Percentiles rank a stretch among this genome's conserved stretches.
phyloP scores from a whole-genome alignment of 176 grass and related monocot genomes.

The Bothriochloa decipiens region DNA sequence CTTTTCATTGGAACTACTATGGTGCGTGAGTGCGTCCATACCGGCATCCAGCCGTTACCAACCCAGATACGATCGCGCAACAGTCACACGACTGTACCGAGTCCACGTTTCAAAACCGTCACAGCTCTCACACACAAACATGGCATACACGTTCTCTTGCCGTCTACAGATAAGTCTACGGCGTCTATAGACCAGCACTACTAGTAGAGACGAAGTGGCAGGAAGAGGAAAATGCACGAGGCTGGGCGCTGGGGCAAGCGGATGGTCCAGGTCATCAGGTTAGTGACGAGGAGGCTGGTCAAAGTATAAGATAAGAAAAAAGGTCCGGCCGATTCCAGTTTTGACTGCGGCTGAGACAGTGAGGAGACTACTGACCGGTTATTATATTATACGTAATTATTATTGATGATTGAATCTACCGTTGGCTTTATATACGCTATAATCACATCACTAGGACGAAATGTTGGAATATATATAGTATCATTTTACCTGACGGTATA shows the following conservation, averaged over 20 bases:
- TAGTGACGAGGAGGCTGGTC: background rate
- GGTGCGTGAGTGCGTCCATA: background rate
- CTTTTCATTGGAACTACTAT: too few species aligned
- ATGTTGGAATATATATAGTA: background rate
- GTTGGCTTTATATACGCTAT: background rate
- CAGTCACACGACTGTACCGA: background rate
- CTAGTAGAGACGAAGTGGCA: background rate
- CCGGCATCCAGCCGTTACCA: background rate
- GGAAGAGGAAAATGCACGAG: background rate
- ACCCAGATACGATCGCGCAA: background rate
- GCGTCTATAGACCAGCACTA: background rate
- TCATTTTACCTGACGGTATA: background rate
- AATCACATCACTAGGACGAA: background rate
- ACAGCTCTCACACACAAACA: background rate
- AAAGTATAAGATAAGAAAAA: background rate
- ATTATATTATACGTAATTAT: background rate
- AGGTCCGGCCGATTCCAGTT: background rate
- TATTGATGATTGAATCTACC: background rate
- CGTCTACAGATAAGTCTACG: background rate
- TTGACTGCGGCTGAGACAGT: background rate
- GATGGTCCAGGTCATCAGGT: background rate
- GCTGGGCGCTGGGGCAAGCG: background rate
- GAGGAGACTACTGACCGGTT: background rate
- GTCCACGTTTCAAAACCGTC: constrained; percentile 12
- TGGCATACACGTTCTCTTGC: background rate